Evolutionary conservation across 768 basidiomycete species (phyloP), one percentile per base, ranked within the genome.

Genomic region (Leccinum rimulosum): DNA sequence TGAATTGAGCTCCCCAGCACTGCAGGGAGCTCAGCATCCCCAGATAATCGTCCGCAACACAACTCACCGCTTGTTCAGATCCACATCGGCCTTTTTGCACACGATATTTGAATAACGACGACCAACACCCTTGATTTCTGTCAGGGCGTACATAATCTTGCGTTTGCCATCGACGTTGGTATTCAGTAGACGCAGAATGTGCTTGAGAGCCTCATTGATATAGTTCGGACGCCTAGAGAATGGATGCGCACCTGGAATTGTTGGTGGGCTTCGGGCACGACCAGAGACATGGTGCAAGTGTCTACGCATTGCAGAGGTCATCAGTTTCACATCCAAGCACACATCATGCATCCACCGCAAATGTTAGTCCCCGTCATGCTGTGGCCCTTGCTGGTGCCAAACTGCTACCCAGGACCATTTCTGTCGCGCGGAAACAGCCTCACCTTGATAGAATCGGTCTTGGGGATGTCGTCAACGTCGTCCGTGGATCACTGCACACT

Each of bases 51-150:
- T n/a, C 35, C 48, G 30, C 30, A 33, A 28, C 52, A 15, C 33
- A 27, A 76, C 89, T 61, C 70, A 98, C 97, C 97, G 92, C 81
- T 99, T 99, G 83, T 85, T 93, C 61, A 99, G 85, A 73, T 98
- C 96, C 45, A 99, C 93, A 80, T 98, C 97, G 62, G 97, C 97
- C 83, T 99, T 99, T 81, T 98, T 98, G 87, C 97, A 98, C 68
- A 98, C 96, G 70, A 98, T 79, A 80, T 98, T 98, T 73, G 97
- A 88, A 80, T 98, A 99, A 55, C 97, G 91, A 65, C 97, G 89
- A 70, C 97, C 97, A 61, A 99, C 97, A 86, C 97, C 97, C 84
- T 98, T 98, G 84, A 99, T 99, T 82, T 99, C 97, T 51, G 97
- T 98, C 82, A 98, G 76, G 70, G 97, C 96, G 76, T 94, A 98